Evolutionary conservation across 805 yeast species (phyloP).

Genomic region (Cyberlindnera mycetangii): DNA sequence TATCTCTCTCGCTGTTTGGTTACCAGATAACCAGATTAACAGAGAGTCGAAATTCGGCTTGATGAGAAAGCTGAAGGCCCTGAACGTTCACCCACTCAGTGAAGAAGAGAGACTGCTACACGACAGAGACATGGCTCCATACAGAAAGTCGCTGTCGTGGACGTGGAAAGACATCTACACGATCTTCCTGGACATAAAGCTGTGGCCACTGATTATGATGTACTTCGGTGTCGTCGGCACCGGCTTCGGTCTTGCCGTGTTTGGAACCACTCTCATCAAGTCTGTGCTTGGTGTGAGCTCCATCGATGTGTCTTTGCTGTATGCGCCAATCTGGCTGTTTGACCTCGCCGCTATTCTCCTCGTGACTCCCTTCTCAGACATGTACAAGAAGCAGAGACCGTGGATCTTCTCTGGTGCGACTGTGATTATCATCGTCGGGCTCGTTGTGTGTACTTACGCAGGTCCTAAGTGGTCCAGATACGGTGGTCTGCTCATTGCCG

Average conservation of each 20-base stretch:
- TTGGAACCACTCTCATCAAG: slow-evolving; percentile 74
- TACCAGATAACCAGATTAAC: slow-evolving; percentile 54
- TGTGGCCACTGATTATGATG: slow-evolving; percentile 84
- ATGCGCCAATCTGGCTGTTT: slow-evolving; percentile 90
- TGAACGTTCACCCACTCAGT: slow-evolving; percentile 44
- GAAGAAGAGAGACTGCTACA: slow-evolving; percentile 54
- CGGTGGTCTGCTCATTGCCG: slow-evolving; percentile 78
- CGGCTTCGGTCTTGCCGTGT: slow-evolving; percentile 84
- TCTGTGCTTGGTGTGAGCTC: slow-evolving; percentile 58
- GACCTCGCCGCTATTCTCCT: slow-evolving; percentile 72
- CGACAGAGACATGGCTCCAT: slow-evolving; percentile 52
- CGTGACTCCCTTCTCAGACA: slow-evolving; percentile 80
- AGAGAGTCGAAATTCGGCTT: slow-evolving; percentile 14
- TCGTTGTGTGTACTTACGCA: slow-evolving; percentile 76
- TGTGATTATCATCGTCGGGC: slow-evolving; percentile 66
- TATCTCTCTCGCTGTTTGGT: slow-evolving; percentile 70
- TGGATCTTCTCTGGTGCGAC: slow-evolving; percentile 61
- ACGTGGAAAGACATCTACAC: slow-evolving; percentile 51
- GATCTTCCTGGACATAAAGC: slow-evolving; percentile 58
- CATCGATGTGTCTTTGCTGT: slow-evolving; percentile 67
- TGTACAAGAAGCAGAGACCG: slow-evolving; percentile 55
- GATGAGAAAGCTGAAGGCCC: slow-evolving; percentile 17
- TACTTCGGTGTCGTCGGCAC: slow-evolving; percentile 91
- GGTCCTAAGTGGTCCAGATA: slow-evolving; percentile 70
- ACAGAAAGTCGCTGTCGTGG: slow-evolving; percentile 53